Percentiles rank a stretch among this genome's conserved stretches.
Evolutionary conservation across 805 yeast species (phyloP).

Genomic region (Metschnikowia gruessii): DNA sequence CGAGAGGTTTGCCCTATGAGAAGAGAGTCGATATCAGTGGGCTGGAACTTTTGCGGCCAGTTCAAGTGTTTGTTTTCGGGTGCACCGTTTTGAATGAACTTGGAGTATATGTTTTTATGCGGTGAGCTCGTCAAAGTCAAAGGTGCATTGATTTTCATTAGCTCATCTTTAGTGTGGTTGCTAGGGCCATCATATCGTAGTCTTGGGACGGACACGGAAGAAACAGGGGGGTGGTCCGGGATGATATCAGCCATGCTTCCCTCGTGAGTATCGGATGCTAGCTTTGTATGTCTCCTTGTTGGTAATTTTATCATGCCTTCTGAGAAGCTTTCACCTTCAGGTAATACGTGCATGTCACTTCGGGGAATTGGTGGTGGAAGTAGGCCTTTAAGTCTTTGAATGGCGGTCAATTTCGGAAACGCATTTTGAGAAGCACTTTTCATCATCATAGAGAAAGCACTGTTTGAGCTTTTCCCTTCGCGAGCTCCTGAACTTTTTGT

Average conservation of each 20-base stretch:
- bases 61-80: slow-evolving; percentile 1
- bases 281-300: slow-evolving; percentile 13
- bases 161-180: not conserved
- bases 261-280: not conserved
- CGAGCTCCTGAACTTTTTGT: slow-evolving; percentile 14
- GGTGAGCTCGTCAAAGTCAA: slow-evolving; percentile 10
- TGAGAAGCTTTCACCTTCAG: not conserved
- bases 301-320: not conserved
- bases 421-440: slow-evolving; percentile 26
- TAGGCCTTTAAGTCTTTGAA: slow-evolving; percentile 33
- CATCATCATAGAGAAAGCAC: slow-evolving; percentile 42
- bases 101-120: slow-evolving; percentile 13
- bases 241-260: slow-evolving; percentile 1
- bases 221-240: not conserved
- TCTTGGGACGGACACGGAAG: not conserved
- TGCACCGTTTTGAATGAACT: not conserved
- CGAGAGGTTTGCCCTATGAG: slow-evolving; percentile 29
- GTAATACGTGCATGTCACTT: slow-evolving; percentile 33
- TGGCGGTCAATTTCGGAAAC: slow-evolving; percentile 26
- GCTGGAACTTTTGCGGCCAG: slow-evolving; percentile 41
- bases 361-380: slow-evolving; percentile 29
- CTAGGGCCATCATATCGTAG: slow-evolving; percentile 2
- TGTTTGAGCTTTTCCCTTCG: slow-evolving; percentile 15
- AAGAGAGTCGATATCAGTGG: slow-evolving; percentile 32
- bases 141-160: slow-evolving; percentile 7